phyloP scores from a whole-genome alignment of 352 stramenopile genomes.

The Aphanomyces cochlioides region DNA sequence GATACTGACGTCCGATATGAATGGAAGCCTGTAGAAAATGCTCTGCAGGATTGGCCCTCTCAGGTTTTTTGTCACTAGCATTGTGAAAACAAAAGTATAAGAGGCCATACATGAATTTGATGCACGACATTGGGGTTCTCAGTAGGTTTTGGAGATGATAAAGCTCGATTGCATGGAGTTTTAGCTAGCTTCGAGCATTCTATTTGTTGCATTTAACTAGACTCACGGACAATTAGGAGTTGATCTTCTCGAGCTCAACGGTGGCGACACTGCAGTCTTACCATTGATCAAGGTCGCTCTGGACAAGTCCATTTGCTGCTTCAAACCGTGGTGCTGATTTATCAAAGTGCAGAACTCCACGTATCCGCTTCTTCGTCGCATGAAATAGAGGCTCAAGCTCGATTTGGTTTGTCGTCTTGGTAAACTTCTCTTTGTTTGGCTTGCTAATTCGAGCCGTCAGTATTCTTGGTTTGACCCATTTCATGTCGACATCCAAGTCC shows the following conservation, averaged over 20 bases:
- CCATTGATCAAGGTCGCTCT: no score
- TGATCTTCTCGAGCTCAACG: no score
- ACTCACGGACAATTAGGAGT: no score
- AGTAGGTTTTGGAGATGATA: neutral
- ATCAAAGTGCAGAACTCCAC: no score
- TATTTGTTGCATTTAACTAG: no score
- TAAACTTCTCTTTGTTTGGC: no score
- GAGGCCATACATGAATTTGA: slow-evolving; percentile 14
- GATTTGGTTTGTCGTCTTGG: no score
- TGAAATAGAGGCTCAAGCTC: no score
- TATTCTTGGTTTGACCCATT: neutral
- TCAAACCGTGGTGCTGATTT: no score
- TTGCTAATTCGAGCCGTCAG: neutral
- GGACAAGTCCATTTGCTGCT: no score
- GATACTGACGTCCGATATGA: slow-evolving; percentile 32
- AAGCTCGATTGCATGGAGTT: neutral
- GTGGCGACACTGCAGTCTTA: no score
- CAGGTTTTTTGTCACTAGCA: slow-evolving; percentile 34
- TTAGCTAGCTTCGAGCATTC: neutral
- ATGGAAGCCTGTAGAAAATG: neutral
- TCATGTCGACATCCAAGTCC: neutral
- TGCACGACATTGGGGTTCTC: neutral
- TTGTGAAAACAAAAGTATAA: slow-evolving; percentile 34
- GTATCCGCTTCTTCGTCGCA: no score
- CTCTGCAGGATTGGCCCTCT: slow-evolving; percentile 17